Evolutionary conservation across 495 filamentous ascomycete species (phyloP).

Genomic region (Penicillium goetzii): DNA sequence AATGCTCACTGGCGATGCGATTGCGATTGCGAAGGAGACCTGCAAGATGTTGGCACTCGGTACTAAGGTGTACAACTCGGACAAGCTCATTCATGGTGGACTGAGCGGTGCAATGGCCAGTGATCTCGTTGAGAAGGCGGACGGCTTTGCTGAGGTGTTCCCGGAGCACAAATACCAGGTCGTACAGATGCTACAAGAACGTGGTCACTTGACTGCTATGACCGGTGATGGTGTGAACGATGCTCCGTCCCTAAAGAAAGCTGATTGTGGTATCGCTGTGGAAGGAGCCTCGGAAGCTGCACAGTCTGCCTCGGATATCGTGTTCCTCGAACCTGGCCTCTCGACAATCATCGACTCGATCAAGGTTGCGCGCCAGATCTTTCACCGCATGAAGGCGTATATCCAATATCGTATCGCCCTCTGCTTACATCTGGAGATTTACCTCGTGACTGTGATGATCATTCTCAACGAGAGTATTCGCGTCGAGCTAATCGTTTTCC

Average conservation of each 20-base stretch:
- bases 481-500: constrained; percentile 70
- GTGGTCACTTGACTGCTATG: constrained; percentile 96
- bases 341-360: constrained; percentile 75
- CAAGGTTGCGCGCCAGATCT: constrained; percentile 75
- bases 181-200: constrained; percentile 94
- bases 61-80: constrained; percentile 77
- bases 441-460: constrained; percentile 72
- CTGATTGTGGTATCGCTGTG: constrained; percentile 76
- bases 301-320: constrained; percentile 74
- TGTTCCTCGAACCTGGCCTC: constrained; percentile 75
- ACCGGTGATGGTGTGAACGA: constrained; percentile 99
- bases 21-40: constrained; percentile 77
- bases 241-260: constrained; percentile 94
- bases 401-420: constrained; percentile 79
- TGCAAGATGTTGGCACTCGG: constrained; percentile 76
- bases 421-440: constrained; percentile 74
- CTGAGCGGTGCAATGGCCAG: constrained; percentile 69
- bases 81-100: constrained; percentile 70
- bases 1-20: constrained; percentile 76
- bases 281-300: constrained; percentile 76
- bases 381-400: constrained; percentile 80
- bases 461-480: constrained; percentile 73
- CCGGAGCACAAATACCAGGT: constrained; percentile 98
- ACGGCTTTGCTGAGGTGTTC: constrained; percentile 86
- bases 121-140: constrained; percentile 72